phyloP scores from a whole-genome alignment of 2,329 filamentous ascomycete species.

The Epichloe scottii region DNA sequence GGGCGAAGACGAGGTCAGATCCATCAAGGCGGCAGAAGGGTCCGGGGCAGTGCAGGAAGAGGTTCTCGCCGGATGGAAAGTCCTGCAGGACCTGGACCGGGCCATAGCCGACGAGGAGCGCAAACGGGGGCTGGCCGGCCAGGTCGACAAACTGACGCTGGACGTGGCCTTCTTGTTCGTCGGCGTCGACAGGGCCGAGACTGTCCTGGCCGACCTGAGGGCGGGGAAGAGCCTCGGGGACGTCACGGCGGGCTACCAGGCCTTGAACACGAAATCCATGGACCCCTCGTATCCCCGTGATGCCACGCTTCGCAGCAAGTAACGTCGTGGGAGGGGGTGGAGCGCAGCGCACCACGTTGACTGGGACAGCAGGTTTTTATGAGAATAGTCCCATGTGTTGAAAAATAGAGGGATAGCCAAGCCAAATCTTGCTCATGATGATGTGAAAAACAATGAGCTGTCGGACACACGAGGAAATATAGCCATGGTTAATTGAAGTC shows the following conservation, averaged over 20 bases:
- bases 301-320: background rate
- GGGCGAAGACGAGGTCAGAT: constrained; percentile 34
- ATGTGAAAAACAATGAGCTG: too few species aligned
- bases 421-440: too few species aligned
- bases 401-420: too few species aligned
- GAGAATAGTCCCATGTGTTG: too few species aligned
- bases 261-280: constrained; percentile 4
- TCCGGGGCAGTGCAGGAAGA: constrained; percentile 13
- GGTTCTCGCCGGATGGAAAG: constrained; percentile 20
- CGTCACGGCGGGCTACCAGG: constrained; percentile 7
- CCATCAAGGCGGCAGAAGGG: constrained; percentile 22
- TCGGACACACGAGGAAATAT: too few species aligned
- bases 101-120: constrained; percentile 17
- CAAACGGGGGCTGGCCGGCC: constrained; percentile 27
- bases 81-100: constrained; percentile 20
- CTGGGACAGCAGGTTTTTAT: too few species aligned
- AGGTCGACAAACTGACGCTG: constrained; percentile 17
- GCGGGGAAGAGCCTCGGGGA: constrained; percentile 26
- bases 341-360: too few species aligned
- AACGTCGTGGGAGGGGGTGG: background rate
- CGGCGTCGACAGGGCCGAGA: constrained; percentile 33
- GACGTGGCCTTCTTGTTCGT: constrained; percentile 29
- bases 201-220: constrained; percentile 31
- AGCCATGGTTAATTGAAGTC: too few species aligned
- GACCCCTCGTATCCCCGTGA: constrained; percentile 1